Evolutionary conservation across 106 monocot genomes (phyloP).

Genomic region (Dendrobium officinale): DNA sequence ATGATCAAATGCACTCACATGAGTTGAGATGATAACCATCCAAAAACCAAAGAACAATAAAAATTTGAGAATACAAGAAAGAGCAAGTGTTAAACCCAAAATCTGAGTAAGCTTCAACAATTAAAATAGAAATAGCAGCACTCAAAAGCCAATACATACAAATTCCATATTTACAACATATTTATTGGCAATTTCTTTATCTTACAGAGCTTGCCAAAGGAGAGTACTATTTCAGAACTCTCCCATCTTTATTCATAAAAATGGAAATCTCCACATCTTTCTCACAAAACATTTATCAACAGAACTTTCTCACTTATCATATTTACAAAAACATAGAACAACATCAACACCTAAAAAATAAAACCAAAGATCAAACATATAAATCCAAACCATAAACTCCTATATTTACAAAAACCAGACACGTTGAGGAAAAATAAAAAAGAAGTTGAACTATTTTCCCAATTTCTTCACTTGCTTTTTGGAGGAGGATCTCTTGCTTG

Average conservation of each 20-base stretch:
- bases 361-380: neutral
- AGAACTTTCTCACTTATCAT: neutral
- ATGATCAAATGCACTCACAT: too few relatives aligned
- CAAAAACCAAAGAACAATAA: too few relatives aligned
- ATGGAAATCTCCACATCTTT: neutral
- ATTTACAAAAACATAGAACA: neutral
- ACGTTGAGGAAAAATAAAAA: neutral
- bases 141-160: too few relatives aligned
- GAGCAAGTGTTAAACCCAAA: too few relatives aligned
- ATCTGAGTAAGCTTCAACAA: too few relatives aligned
- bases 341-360: neutral
- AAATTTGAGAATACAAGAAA: too few relatives aligned
- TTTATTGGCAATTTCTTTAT: too few relatives aligned
- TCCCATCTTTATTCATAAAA: neutral
- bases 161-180: too few relatives aligned
- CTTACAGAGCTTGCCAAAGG: too few relatives aligned
- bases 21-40: too few relatives aligned
- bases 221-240: neutral
- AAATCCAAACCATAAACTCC: neutral
- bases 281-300: neutral
- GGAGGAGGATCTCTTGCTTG: slow-evolving; percentile 13
- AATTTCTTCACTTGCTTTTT: neutral
- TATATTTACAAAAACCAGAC: neutral
- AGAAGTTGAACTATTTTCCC: neutral
- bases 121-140: too few relatives aligned